phyloP scores from a whole-genome alignment of 345 rosid genomes.

The Brassica incana region DNA sequence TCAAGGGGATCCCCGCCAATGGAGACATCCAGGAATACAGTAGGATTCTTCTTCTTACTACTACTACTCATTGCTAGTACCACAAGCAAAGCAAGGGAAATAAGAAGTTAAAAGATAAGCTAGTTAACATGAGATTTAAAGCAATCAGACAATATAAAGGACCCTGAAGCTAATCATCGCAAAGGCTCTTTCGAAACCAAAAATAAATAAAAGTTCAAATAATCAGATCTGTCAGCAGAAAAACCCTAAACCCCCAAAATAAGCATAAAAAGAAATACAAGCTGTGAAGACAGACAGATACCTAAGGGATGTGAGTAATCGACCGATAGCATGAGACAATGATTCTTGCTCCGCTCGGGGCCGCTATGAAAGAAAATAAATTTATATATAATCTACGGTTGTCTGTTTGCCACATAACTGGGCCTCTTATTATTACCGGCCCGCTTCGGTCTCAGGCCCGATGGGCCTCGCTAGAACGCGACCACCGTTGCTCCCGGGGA shows the following conservation, averaged over 20 bases:
- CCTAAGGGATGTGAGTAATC: neutral
- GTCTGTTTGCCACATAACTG: neutral
- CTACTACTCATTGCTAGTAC: slow-evolving; percentile 49
- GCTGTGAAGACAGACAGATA: neutral
- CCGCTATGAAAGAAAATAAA: neutral
- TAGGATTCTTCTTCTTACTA: slow-evolving; percentile 60
- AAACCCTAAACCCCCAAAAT: slow-evolving; percentile 19
- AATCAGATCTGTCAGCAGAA: slow-evolving; percentile 2
- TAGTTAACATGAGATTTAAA: neutral
- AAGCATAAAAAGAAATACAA: neutral
- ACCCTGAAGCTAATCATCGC: neutral
- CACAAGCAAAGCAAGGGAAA: neutral
- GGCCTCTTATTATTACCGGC: neutral
- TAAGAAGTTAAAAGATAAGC: neutral
- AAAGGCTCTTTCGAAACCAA: neutral
- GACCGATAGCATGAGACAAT: neutral
- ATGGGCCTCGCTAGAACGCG: slow-evolving; percentile 41
- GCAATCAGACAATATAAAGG: neutral
- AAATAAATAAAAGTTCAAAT: neutral
- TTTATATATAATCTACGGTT: neutral
- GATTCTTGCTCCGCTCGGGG: neutral
- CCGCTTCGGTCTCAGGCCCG: slow-evolving; percentile 12
- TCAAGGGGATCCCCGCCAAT: slow-evolving; percentile 65
- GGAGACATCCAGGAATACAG: slow-evolving; percentile 74
- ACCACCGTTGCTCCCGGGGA: slow-evolving; percentile 72